These are phyloP conservation scores for Thraustotheca clavata DNA, from an alignment of 352 stramenopile species.

Conservation along the genomic window DNA sequence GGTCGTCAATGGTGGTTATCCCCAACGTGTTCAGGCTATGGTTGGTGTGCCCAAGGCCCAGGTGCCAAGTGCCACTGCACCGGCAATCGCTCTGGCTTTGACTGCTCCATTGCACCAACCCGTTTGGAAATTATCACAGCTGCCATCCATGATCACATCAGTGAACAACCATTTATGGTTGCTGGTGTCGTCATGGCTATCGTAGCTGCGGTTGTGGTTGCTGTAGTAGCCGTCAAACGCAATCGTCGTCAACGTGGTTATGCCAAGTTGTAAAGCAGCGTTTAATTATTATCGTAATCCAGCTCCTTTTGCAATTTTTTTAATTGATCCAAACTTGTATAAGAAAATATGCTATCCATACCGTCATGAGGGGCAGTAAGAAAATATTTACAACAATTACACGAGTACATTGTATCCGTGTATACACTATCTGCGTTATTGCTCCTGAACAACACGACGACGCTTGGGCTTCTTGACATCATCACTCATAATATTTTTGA, in stretches of 20 bases:
- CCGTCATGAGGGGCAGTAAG: no score
- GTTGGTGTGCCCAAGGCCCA: constrained; percentile 41
- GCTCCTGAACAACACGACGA: no score
- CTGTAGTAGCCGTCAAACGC: neutral
- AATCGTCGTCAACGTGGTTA: neutral
- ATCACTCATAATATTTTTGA: constrained; percentile 5
- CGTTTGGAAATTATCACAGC: neutral
- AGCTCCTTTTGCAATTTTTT: no score
- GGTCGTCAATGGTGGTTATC: constrained; percentile 55
- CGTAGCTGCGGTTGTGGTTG: neutral
- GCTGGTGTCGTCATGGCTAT: neutral
- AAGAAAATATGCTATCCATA: no score
- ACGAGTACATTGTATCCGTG: no score
- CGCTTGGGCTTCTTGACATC: constrained; percentile 5
- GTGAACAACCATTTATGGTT: neutral
- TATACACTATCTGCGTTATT: no score
- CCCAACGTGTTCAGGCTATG: constrained; percentile 57
- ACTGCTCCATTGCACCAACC: neutral
- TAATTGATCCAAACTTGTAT: no score
- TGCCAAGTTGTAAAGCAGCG: neutral
- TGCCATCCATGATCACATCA: neutral
- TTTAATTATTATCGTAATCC: no score
- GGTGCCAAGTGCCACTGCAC: constrained; percentile 51
- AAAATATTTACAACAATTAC: no score
- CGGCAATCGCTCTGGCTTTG: neutral